Percentiles rank a stretch among this genome's conserved stretches.
Conservation (phyloP, 108 stramenopile species). For the Cyclotella kingstonii region DNA sequence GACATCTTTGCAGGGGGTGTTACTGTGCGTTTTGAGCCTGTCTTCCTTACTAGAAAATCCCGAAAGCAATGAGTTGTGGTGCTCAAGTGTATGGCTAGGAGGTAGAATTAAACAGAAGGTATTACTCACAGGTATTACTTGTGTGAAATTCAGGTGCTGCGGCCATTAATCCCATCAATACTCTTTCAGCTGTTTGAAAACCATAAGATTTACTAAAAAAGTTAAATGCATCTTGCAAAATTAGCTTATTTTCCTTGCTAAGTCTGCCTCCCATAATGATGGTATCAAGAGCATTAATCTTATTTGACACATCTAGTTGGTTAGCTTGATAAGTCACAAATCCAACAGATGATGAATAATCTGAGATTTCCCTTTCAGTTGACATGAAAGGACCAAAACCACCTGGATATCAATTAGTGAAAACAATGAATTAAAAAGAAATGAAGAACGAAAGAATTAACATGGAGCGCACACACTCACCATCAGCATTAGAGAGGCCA, state of each 20-base stretch:
- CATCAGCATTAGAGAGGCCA: constrained; percentile 26
- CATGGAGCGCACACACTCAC: constrained; percentile 8
- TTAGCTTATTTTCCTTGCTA: constrained; percentile 27
- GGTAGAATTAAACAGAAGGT: not conserved
- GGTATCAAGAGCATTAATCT: constrained; percentile 56
- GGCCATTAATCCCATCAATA: constrained; percentile 29
- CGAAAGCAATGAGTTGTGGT: not conserved
- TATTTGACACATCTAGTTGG: constrained; percentile 5
- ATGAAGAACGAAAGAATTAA: not conserved
- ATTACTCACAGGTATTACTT: constrained; percentile 27
- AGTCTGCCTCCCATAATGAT: constrained; percentile 62
- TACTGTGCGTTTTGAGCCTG: constrained; percentile 22
- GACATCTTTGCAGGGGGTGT: constrained; percentile 33
- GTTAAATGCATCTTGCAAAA: constrained; percentile 22
- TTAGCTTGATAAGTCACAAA: constrained; percentile 12
- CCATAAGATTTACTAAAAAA: constrained; percentile 23
- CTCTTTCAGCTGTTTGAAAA: constrained; percentile 22
- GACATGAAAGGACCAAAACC: constrained; percentile 29
- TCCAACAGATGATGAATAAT: constrained; percentile 35
- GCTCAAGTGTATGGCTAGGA: not conserved
- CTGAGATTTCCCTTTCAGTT: constrained; percentile 8
- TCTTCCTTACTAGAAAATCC: constrained; percentile 18
- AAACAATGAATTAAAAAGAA: not conserved
- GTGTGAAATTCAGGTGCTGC: constrained; percentile 55
- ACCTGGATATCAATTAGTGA: not conserved